These are phyloP conservation scores for Claviceps cyperi DNA, from an alignment of 2,329 filamentous ascomycete species.

Conservation along the genomic window DNA sequence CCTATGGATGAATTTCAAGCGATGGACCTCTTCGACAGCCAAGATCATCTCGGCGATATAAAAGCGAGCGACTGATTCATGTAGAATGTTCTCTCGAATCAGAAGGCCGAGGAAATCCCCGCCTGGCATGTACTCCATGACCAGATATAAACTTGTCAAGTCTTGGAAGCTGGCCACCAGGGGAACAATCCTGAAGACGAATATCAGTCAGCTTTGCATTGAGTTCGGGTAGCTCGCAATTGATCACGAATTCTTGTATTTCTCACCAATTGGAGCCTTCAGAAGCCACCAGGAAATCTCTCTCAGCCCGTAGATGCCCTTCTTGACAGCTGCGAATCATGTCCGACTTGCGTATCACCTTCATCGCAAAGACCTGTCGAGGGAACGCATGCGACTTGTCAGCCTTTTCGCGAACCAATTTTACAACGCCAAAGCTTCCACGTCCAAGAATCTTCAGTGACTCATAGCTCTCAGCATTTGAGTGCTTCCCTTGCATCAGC, in stretches of 20 bases:
- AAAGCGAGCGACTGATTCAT: slow-evolving; percentile 65
- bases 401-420: slow-evolving; percentile 58
- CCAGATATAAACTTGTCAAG: slow-evolving; percentile 66
- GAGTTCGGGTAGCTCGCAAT: neutral
- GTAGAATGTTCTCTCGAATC: slow-evolving; percentile 70
- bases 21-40: slow-evolving; percentile 84
- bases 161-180: slow-evolving; percentile 86
- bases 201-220: neutral
- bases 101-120: slow-evolving; percentile 84
- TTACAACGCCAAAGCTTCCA: slow-evolving; percentile 87
- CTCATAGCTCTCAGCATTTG: slow-evolving; percentile 43
- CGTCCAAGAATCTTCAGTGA: slow-evolving; percentile 73
- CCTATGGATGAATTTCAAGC: slow-evolving; percentile 79
- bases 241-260: neutral
- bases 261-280: slow-evolving; percentile 67
- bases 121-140: slow-evolving; percentile 98
- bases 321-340: slow-evolving; percentile 90
- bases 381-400: slow-evolving; percentile 14
- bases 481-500: slow-evolving; percentile 4
- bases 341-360: slow-evolving; percentile 84
- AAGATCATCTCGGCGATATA: slow-evolving; percentile 94
- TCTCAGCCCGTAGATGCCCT: slow-evolving; percentile 77
- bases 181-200: slow-evolving; percentile 55
- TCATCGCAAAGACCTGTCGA: slow-evolving; percentile 76
- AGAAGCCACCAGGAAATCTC: slow-evolving; percentile 81